A percentile compares a stretch with the other conserved stretches of the same genome.
Evolutionary conservation across 805 yeast genomes (phyloP).

Genomic region (Pichia californica): DNA sequence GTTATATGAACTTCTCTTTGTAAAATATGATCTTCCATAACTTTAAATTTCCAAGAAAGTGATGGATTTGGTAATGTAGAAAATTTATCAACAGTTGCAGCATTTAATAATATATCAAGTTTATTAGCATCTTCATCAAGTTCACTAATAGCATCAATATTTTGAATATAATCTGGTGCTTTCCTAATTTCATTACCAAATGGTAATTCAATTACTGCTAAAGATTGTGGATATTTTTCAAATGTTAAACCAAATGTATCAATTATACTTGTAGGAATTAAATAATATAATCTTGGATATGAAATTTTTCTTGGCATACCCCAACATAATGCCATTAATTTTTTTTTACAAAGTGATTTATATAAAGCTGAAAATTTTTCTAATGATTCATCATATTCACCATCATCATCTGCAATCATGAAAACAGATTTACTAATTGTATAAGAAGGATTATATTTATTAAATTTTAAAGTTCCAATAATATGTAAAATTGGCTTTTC

Average conservation of each 20-base stretch:
- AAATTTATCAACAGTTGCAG: constrained; percentile 26
- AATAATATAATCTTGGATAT: constrained; percentile 49
- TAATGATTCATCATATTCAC: constrained; percentile 53
- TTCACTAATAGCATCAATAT: constrained; percentile 19
- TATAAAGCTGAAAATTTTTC: constrained; percentile 63
- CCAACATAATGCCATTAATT: constrained; percentile 64
- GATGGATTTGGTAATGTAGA: constrained; percentile 47
- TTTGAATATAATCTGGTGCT: constrained; percentile 38
- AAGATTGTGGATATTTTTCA: constrained; percentile 56
- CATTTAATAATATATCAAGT: constrained; percentile 20
- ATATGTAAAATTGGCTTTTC: constrained; percentile 51
- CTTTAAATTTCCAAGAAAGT: constrained; percentile 58
- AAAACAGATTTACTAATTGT: constrained; percentile 51
- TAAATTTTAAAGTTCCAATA: constrained; percentile 55
- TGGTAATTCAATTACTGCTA: constrained; percentile 64
- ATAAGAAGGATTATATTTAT: constrained; percentile 43
- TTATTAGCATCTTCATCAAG: constrained; percentile 14
- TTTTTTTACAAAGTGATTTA: constrained; percentile 45
- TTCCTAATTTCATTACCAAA: constrained; percentile 69
- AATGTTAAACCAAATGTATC: constrained; percentile 13
- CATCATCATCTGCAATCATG: constrained; percentile 58
- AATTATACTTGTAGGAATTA: constrained; percentile 45
- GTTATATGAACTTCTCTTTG: constrained; percentile 32
- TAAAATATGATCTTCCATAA: constrained; percentile 58
- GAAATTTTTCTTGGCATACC: constrained; percentile 53